Percentiles rank a stretch among this genome's conserved stretches.
phyloP scores from a whole-genome alignment of 139 green algal species.

The Chlorella sp. region DNA sequence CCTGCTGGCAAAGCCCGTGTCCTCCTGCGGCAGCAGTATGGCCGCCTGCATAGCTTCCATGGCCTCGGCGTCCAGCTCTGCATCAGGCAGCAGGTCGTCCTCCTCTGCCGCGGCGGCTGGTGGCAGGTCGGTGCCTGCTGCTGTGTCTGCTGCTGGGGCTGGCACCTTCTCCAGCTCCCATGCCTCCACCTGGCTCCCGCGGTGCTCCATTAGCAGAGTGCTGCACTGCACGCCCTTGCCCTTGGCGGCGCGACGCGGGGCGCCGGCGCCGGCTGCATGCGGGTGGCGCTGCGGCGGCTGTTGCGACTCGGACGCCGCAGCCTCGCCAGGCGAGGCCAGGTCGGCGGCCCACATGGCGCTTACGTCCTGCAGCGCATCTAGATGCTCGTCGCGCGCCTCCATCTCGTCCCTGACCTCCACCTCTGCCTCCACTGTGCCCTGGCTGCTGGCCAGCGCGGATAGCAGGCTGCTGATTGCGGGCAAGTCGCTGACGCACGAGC shows the following conservation, averaged over 20 bases:
- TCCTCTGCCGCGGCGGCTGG: not conserved
- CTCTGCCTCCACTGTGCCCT: too few species aligned
- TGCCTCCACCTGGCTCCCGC: not conserved
- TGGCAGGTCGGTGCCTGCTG: not conserved
- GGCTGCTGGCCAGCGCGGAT: too few species aligned
- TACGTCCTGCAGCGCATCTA: too few species aligned
- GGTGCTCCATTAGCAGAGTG: not conserved
- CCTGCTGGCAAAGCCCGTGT: too few species aligned
- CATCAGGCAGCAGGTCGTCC: too few species aligned
- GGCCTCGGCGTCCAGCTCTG: not conserved
- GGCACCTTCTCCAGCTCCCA: constrained; percentile 1
- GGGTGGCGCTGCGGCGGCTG: too few species aligned
- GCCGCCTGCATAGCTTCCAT: not conserved
- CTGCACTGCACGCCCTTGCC: not conserved
- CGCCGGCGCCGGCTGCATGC: too few species aligned
- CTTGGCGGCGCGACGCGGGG: not conserved
- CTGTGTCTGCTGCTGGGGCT: not conserved
- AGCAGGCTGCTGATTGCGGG: not conserved
- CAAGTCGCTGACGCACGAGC: not conserved
- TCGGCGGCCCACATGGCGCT: too few species aligned
- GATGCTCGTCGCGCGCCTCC: too few species aligned
- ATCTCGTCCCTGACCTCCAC: too few species aligned
- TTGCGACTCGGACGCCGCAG: too few species aligned
- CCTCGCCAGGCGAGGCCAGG: too few species aligned
- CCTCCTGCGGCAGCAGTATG: not conserved